These are phyloP conservation scores for Kwoniella dendrophila DNA, from an alignment of 768 basidiomycete species.

Conservation along the genomic window DNA sequence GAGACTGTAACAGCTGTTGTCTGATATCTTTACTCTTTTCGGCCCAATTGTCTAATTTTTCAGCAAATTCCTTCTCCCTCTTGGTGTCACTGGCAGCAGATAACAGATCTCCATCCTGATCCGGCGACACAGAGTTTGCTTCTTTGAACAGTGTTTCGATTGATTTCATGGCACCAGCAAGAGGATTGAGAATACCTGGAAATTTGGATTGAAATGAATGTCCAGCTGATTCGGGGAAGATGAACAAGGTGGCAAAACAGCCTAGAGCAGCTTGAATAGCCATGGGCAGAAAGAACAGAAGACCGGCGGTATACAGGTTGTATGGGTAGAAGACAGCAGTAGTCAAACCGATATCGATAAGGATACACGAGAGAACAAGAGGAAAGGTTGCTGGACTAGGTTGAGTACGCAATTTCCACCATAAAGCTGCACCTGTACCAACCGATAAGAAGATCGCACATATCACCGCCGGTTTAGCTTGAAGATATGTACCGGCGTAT, in stretches of 20 bases:
- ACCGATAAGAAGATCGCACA: slow-evolving; percentile 47
- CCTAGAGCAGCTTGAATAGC: slow-evolving; percentile 47
- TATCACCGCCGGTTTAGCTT: slow-evolving; percentile 45
- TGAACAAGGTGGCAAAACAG: slow-evolving; percentile 36
- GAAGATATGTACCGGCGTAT: slow-evolving; percentile 51
- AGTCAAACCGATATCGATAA: slow-evolving; percentile 49
- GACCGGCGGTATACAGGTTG: slow-evolving; percentile 38
- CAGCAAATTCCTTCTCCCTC: slow-evolving; percentile 10
- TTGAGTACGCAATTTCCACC: slow-evolving; percentile 51
- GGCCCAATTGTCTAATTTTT: slow-evolving; percentile 39
- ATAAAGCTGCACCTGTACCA: slow-evolving; percentile 38
- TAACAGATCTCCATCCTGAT: slow-evolving; percentile 5
- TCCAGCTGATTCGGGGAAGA: slow-evolving; percentile 52
- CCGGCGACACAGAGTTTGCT: background rate
- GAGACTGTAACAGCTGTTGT: slow-evolving; percentile 30
- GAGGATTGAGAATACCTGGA: slow-evolving; percentile 39
- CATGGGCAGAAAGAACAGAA: slow-evolving; percentile 52
- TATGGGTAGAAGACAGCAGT: slow-evolving; percentile 39
- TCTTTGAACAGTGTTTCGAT: slow-evolving; percentile 39
- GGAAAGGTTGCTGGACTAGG: slow-evolving; percentile 52
- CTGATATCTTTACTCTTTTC: slow-evolving; percentile 36
- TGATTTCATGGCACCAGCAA: slow-evolving; percentile 28
- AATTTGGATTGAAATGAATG: slow-evolving; percentile 44
- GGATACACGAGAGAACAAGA: slow-evolving; percentile 49
- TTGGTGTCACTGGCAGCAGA: slow-evolving; percentile 1